Evolutionary conservation across 305 asterid genomes (phyloP), one percentile per base, ranked within the genome.

Genomic region (Nicotiana rustica): DNA sequence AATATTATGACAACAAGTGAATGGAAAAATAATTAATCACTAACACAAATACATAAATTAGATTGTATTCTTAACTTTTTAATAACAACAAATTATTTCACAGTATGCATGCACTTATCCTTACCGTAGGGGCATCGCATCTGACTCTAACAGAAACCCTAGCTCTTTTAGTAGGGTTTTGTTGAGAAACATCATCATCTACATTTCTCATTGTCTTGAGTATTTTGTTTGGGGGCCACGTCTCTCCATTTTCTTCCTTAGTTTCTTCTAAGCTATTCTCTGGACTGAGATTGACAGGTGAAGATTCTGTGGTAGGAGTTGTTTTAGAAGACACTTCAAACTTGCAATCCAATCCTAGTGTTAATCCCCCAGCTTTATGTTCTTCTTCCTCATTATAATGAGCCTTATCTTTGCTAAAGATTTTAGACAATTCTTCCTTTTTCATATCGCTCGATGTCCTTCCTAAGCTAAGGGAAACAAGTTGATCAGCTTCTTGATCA

Each of bases 61-160:
- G 4, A 82, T 31, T 3, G 5, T 1, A 12, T 36, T 77, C 55
- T 5, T 47, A 17, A 57, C 49, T 4, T 41, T 6, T 21, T 71
- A 13, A 49, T 52, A 75, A 7, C 15, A 12, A 52, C 5, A 6
- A 36, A 36, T 0, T 36, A 33, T 33, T 3, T 25, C 15, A 75
- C 8, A 47, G 33, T 10, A 19, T 62, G 4, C 14, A 71, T 59
- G 70, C 78, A 67, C 19, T 6, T 33, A 83, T 65, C 18, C 86
- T 85, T 81, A 95, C 98, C 70, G 97, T 93, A 68, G 98, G 97
- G 17, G 97, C 87, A 82, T 95, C 98, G 62, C 98, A 95, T 90
- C 98, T 88, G 17, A 92, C 91, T 80, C 97, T 89, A 31, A 95
- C 95, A 31, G 98, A 95, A 90, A 95, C 98, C 97, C 97, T 93